phyloP scores from a whole-genome alignment of 768 basidiomycete species.

The Suillus occidentalis region DNA sequence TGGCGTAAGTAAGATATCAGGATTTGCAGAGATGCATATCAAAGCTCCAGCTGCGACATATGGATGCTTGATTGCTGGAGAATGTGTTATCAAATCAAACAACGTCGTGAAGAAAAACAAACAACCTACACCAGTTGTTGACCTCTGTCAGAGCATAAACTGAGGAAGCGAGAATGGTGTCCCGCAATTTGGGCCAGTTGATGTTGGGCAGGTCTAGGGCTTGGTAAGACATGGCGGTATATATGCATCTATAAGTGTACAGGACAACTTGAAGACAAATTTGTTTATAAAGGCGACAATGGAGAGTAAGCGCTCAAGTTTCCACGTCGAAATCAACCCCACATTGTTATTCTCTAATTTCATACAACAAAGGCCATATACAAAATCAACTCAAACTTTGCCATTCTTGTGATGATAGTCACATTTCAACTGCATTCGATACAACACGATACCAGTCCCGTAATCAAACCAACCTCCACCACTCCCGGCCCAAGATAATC shows the following conservation, averaged over 20 bases:
- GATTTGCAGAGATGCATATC: neutral
- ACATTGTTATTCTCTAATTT: neutral
- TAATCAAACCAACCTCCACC: neutral
- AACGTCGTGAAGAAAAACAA: neutral
- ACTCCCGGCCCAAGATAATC: neutral
- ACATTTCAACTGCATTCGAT: neutral
- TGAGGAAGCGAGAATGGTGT: constrained; percentile 1
- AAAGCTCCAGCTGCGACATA: neutral
- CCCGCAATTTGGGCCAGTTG: neutral
- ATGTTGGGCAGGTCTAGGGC: neutral
- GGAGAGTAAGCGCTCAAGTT: neutral
- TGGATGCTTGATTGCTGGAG: constrained; percentile 7
- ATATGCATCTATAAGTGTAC: neutral
- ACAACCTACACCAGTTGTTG: constrained; percentile 1
- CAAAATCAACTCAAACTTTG: neutral
- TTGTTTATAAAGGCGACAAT: neutral
- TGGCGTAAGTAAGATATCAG: constrained; percentile 5
- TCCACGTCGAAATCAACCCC: neutral
- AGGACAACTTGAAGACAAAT: too few relatives aligned
- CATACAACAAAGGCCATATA: neutral
- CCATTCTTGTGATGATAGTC: neutral
- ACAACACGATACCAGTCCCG: neutral
- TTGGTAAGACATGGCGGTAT: neutral
- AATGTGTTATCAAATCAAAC: neutral
- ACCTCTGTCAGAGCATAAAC: neutral